phyloP scores from a whole-genome alignment of 2,329 filamentous ascomycete species.

The Gnomoniopsis sp. region DNA sequence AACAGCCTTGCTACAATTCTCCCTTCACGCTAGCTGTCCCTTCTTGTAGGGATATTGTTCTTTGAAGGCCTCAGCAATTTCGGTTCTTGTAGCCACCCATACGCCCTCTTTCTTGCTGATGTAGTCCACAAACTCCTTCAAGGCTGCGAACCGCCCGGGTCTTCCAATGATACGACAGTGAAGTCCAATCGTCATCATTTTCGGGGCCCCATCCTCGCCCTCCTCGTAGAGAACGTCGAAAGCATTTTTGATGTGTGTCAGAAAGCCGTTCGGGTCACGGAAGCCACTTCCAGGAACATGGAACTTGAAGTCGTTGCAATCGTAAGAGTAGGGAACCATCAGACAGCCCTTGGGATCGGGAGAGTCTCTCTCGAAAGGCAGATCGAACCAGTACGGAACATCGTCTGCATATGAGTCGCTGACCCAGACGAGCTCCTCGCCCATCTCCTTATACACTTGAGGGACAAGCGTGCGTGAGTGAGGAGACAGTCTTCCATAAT shows the following conservation, averaged over 20 bases:
- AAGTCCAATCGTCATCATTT: slow-evolving; percentile 56
- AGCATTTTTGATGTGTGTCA: slow-evolving; percentile 44
- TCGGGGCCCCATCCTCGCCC: slow-evolving; percentile 42
- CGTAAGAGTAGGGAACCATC: slow-evolving; percentile 52
- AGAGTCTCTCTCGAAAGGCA: slow-evolving; percentile 42
- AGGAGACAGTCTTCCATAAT: slow-evolving; percentile 43
- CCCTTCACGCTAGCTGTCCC: slow-evolving; percentile 28
- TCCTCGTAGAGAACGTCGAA: slow-evolving; percentile 54
- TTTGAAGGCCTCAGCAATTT: slow-evolving; percentile 49
- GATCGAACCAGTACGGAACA: slow-evolving; percentile 52
- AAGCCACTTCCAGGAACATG: slow-evolving; percentile 39
- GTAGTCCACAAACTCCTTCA: slow-evolving; percentile 52
- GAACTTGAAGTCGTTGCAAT: slow-evolving; percentile 52
- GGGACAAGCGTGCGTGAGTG: slow-evolving; percentile 43
- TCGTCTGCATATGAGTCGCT: slow-evolving; percentile 52
- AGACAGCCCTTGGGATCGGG: slow-evolving; percentile 43
- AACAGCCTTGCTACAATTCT: background rate
- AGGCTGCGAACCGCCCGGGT: slow-evolving; percentile 46
- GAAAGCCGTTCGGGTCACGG: slow-evolving; percentile 40
- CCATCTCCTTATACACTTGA: slow-evolving; percentile 49
- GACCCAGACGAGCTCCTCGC: slow-evolving; percentile 45
- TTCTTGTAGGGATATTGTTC: slow-evolving; percentile 45
- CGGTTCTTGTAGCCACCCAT: slow-evolving; percentile 50
- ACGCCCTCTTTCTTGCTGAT: slow-evolving; percentile 48
- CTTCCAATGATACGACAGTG: slow-evolving; percentile 52